phyloP scores from a whole-genome alignment of 768 basidiomycete species.

The Tulasnella sp. region DNA sequence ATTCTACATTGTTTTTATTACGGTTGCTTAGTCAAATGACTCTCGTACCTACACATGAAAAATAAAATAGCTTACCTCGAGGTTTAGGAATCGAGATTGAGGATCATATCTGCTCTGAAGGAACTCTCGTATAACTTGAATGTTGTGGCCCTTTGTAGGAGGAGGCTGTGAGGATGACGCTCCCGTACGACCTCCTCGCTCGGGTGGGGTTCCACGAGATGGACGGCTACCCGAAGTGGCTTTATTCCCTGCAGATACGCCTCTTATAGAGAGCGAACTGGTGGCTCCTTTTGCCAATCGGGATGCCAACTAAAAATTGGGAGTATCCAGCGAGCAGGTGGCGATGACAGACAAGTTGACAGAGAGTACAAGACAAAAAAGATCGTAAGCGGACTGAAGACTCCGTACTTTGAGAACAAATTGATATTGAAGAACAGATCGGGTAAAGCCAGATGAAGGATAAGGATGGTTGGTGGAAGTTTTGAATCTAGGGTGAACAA shows the following conservation, averaged over 20 bases:
- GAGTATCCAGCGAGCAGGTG: not conserved
- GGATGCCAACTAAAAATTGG: not conserved
- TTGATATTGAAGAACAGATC: too few species aligned
- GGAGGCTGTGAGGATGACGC: slow-evolving; percentile 29
- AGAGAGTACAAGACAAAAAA: not conserved
- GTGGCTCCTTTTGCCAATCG: slow-evolving; percentile 8
- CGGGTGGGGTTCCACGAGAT: too few species aligned
- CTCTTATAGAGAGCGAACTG: slow-evolving; percentile 8
- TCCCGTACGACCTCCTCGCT: too few species aligned
- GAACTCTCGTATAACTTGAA: slow-evolving; percentile 66
- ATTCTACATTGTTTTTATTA: slow-evolving; percentile 33
- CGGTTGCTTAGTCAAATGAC: not conserved
- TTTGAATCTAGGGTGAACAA: too few species aligned
- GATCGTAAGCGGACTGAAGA: slow-evolving; percentile 3
- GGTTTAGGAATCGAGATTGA: slow-evolving; percentile 57
- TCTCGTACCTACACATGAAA: not conserved
- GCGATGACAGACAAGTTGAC: not conserved
- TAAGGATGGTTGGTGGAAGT: too few species aligned
- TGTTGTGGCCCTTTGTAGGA: slow-evolving; percentile 20
- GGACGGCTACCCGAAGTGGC: too few species aligned
- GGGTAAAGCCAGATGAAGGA: too few species aligned
- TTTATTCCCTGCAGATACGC: too few species aligned
- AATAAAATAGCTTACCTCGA: slow-evolving; percentile 47
- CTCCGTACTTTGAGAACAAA: too few species aligned
- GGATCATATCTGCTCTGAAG: slow-evolving; percentile 61